Evolutionary conservation across 148 eudicot genomes (phyloP), one percentile per base, ranked within the genome.

Genomic region (Chenopodium quinoa): DNA sequence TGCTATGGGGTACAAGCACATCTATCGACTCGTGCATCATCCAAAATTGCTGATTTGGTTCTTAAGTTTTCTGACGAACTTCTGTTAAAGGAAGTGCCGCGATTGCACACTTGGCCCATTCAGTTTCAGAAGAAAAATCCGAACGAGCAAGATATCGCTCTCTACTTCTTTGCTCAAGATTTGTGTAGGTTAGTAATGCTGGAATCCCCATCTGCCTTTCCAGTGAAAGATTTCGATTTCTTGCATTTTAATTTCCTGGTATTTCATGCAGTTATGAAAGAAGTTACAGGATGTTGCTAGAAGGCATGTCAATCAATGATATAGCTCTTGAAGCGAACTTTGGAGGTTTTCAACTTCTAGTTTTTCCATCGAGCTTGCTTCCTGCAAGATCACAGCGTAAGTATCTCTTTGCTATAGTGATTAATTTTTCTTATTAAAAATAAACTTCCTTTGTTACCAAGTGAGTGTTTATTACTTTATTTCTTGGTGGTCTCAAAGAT

Each of bases 101-200:
- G 94, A 46, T 69, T 73, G 65, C 92, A 90, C 77, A 84, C 79
- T 63, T 93, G 97, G 99, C 98, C 95, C 17, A 46, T 80, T 73
- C 93, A 91, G 76, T 96, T 91, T 81, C 90, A 86, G 81, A 89
- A 89, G 66, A 68, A 71, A 79, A 87, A 90, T 78, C 93, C 85
- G 32, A 89, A 85, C 22, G 98, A 96, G 84, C 90, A 88, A 29
- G 84, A 83, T 80, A 86, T 89, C 66, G 89, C 88, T 54, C 75
- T 89, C 65, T 89, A 88, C 81, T 89, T 89, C 86, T 89, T 88
- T 81, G 90, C 92, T 50, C 88, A 88, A 85, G 92, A 89, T 83
- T 44, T 73, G 23, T 76, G 75, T 54, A 89, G 92, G 91, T 88
- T 80, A 56, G 81, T 71, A 23, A 63, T 69, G 32, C 56, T 65